phyloP scores from a whole-genome alignment of 1,284 basidiomycete genomes.

The Cutaneotrichosporon sp. region DNA sequence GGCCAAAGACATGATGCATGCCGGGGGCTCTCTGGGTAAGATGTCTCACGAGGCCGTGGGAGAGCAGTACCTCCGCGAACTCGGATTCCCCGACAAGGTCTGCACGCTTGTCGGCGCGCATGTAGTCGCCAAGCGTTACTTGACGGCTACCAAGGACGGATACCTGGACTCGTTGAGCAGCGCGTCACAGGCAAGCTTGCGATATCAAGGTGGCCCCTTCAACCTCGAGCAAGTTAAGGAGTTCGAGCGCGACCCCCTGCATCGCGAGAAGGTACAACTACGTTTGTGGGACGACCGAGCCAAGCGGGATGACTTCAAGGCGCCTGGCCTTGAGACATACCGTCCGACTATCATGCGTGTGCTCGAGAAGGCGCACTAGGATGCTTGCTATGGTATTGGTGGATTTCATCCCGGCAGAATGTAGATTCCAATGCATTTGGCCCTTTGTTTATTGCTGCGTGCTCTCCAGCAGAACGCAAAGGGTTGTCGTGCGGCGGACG shows the following conservation, averaged over 20 bases:
- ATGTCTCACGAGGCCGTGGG: conserved; percentile 34
- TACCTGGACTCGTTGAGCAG: conserved; percentile 27
- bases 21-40: conserved; percentile 25
- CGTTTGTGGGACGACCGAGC: conserved; percentile 38
- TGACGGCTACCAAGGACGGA: conserved; percentile 23
- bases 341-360: conserved; percentile 9
- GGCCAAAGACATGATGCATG: conserved; percentile 23
- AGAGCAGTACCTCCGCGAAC: conserved; percentile 26
- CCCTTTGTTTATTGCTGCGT: too few species aligned
- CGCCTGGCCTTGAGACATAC: conserved; percentile 23
- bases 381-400: too few species aligned
- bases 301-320: conserved; percentile 26
- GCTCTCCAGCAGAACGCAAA: too few species aligned
- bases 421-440: too few species aligned
- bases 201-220: conserved; percentile 38
- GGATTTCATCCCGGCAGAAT: too few species aligned
- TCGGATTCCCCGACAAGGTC: conserved; percentile 36
- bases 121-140: conserved; percentile 37
- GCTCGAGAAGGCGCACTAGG: conserved; percentile 2
- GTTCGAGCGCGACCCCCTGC: conserved; percentile 29
- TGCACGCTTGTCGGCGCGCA: conserved; percentile 34
- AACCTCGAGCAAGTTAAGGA: conserved; percentile 21
- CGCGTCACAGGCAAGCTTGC: conserved; percentile 28
- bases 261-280: conserved; percentile 30
- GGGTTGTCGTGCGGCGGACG: too few species aligned